These are phyloP conservation scores for Thelonectria discophora DNA, from an alignment of 2,329 filamentous ascomycete species.

Conservation along the genomic window DNA sequence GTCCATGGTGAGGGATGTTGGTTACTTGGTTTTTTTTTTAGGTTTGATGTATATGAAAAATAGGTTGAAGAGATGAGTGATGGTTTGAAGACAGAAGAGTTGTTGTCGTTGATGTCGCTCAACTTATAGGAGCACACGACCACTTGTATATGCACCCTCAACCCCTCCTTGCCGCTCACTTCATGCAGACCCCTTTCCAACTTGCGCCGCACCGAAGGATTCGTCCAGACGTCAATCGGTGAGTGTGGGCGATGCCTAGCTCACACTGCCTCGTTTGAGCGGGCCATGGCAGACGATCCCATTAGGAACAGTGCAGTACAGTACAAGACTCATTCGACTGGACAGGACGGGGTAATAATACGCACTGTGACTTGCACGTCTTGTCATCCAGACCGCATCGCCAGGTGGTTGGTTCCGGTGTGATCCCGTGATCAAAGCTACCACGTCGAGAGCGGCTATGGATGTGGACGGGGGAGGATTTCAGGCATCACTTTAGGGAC, in stretches of 20 bases:
- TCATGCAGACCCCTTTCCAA: neutral
- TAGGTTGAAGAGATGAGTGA: neutral
- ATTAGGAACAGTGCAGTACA: neutral
- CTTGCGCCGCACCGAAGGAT: neutral
- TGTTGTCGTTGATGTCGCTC: neutral
- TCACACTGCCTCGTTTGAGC: neutral
- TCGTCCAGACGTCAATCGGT: neutral
- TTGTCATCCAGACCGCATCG: neutral
- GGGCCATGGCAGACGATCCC: neutral
- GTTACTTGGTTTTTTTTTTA: no score
- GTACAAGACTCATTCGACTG: no score
- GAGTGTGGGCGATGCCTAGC: neutral
- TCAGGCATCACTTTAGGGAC: neutral
- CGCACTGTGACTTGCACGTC: neutral
- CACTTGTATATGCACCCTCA: conserved; percentile 1
- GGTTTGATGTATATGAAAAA: neutral
- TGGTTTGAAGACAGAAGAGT: neutral
- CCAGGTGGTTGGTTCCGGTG: neutral
- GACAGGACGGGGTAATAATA: no score
- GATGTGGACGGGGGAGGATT: neutral
- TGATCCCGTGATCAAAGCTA: no score
- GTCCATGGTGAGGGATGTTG: conserved; percentile 1
- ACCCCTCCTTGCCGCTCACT: neutral
- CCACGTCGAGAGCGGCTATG: neutral
- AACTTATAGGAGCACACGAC: neutral